Base-by-base conservation (phyloP, 2,329 filamentous ascomycete genomes). In the Rhytidhysteron rufulum region DNA sequence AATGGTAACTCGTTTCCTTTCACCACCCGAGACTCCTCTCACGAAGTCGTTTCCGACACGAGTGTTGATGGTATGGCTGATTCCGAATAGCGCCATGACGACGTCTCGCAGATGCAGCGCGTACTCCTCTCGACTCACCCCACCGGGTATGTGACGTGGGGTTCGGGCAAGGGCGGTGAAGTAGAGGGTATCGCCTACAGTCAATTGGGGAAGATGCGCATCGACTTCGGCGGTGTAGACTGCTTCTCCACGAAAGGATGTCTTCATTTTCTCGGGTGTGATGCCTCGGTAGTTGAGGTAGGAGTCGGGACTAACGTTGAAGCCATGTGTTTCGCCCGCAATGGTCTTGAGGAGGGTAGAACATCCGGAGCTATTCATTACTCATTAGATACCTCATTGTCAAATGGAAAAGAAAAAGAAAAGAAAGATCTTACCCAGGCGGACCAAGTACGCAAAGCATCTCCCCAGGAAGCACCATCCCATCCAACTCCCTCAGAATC, bases 191-290 rank as follows among this genome's bases (percentile, higher is more conserved):
- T 93, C 85, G 43, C 85, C 83, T 2, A 95, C 88, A 0, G 87
- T 89, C 18, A 95, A 71, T 0, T 86, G 89, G 1, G 88, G 78
- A 50, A 88, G 82, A 53, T 94, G 86, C 13, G 89, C 71, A 53
- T 94, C 88, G 53, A 91, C 86, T 60, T 88, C 85, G 47, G 84
- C 80, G 54, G 87, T 88, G 68, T 93, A 93, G 6, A 88, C 79
- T 1, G 85, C 82, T 65, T 94, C 86, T 36, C 86, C 85, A 9
- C 85, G 78, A 58, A 86, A 91, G 36, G 75, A 69, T 49, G 81
- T 75, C 63, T 85, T 79, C 84, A 90, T 88, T 55, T 85, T 78
- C 54, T 84, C 68, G 42, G 83, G 75, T 1, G 77, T 66, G 53
- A 85, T 73, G 47, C 81, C 34, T 36, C 17, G 19, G 21, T 36